A percentile compares a stretch with the other conserved stretches of the same genome.
Evolutionary conservation across 2,329 filamentous ascomycete genomes (phyloP).

Genomic region (Neofusicoccum laricinum): DNA sequence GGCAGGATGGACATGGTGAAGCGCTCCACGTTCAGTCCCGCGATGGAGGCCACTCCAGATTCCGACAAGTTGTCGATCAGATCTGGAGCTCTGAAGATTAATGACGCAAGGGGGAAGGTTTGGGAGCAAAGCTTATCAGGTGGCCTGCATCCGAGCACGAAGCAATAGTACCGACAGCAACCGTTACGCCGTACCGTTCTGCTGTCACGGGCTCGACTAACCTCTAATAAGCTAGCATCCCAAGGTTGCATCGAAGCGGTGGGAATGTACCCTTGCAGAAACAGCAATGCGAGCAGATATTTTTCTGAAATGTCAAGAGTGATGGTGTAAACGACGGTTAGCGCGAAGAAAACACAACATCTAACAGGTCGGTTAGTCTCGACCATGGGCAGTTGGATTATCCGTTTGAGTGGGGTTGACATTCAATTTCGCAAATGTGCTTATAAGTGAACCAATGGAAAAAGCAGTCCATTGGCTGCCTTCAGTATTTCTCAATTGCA

Average conservation of each 20-base stretch:
- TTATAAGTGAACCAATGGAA: too few species aligned
- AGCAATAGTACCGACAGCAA: neutral
- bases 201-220: too few species aligned
- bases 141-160: neutral
- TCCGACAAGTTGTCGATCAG: neutral
- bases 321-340: too few species aligned
- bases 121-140: neutral
- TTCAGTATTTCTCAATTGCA: too few species aligned
- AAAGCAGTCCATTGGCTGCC: too few species aligned
- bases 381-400: too few species aligned
- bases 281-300: neutral
- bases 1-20: neutral
- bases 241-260: neutral
- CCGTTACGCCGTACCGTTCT: too few species aligned
- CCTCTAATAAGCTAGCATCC: neutral
- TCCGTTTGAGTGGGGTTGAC: too few species aligned
- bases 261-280: neutral
- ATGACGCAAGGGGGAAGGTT: neutral
- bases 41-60: neutral
- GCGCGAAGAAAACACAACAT: too few species aligned
- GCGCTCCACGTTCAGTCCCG: neutral
- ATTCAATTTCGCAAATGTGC: too few species aligned
- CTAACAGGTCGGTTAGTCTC: too few species aligned
- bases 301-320: too few species aligned
- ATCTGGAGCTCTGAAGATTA: neutral